Evolutionary conservation across 202 grass and related monocot genomes (phyloP).

Genomic region (Cymbopogon flexuosus): DNA sequence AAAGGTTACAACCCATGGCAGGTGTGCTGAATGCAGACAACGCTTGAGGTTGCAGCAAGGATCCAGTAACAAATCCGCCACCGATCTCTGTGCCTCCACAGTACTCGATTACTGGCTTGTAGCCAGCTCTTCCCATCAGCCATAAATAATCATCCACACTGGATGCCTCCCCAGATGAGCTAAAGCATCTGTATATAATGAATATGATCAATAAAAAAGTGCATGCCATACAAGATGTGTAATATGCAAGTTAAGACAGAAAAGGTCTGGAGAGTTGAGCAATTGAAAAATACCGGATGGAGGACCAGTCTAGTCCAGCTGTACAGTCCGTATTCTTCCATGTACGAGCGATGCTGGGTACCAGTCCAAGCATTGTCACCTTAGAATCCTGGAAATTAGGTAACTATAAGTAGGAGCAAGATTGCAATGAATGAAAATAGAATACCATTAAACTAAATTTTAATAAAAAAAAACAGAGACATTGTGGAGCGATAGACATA

Average conservation of each 20-base stretch:
- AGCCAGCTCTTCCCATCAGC: conserved; percentile 93
- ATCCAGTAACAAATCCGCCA: conserved; percentile 81
- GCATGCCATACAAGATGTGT: conserved; percentile 34
- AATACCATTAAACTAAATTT: neutral
- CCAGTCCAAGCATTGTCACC: conserved; percentile 95
- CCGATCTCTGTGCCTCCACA: conserved; percentile 96
- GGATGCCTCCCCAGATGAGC: conserved; percentile 90
- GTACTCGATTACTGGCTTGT: conserved; percentile 95
- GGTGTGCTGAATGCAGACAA: conserved; percentile 93
- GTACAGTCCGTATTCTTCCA: conserved; percentile 91
- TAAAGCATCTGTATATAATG: conserved; percentile 71
- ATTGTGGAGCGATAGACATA: neutral
- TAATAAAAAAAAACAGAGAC: neutral
- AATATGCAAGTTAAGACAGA: neutral
- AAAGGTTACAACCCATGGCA: conserved; percentile 78
- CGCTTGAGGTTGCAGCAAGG: conserved; percentile 74
- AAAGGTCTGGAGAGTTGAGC: neutral
- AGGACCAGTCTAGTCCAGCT: conserved; percentile 76
- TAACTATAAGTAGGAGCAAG: neutral
- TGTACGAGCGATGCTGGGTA: conserved; percentile 84
- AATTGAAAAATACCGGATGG: conserved; percentile 55
- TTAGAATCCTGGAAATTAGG: conserved; percentile 67
- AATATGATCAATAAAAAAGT: conserved; percentile 10
- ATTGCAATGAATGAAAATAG: neutral
- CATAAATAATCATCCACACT: conserved; percentile 98